phyloP scores from a whole-genome alignment of 2,329 filamentous ascomycete genomes.

The Aspergillus fumigatiaffinis region DNA sequence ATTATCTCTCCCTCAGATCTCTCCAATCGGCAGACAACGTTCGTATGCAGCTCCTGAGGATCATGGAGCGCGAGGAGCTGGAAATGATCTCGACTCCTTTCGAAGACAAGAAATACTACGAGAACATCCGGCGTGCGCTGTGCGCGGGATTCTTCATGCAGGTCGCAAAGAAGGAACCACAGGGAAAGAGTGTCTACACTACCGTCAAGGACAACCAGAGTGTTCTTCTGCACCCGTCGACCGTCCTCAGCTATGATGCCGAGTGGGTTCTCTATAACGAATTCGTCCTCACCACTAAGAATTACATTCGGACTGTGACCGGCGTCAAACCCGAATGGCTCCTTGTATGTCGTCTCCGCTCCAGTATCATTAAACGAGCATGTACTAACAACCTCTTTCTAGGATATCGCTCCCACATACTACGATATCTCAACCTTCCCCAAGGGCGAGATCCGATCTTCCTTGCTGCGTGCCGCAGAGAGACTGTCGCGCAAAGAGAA shows the following conservation, averaged over 20 bases:
- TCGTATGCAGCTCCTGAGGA: slow-evolving; percentile 82
- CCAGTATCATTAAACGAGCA: background rate
- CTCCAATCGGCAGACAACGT: slow-evolving; percentile 93
- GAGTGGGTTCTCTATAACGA: slow-evolving; percentile 99
- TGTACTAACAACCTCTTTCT: slow-evolving; percentile 28
- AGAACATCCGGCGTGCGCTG: slow-evolving; percentile 88
- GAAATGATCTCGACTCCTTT: slow-evolving; percentile 86
- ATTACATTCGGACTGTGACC: slow-evolving; percentile 94
- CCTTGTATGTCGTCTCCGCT: slow-evolving; percentile 57
- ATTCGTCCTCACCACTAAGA: slow-evolving; percentile 96
- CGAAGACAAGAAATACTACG: slow-evolving; percentile 95
- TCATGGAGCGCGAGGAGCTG: slow-evolving; percentile 90
- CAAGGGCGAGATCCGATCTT: slow-evolving; percentile 79
- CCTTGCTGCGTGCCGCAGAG: slow-evolving; percentile 52
- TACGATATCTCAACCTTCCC: slow-evolving; percentile 80
- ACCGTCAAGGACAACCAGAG: slow-evolving; percentile 96
- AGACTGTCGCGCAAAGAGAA: slow-evolving; percentile 54
- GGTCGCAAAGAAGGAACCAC: slow-evolving; percentile 86
- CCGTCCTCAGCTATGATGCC: slow-evolving; percentile 78
- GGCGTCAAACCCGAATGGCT: slow-evolving; percentile 92
- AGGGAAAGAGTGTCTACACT: slow-evolving; percentile 77
- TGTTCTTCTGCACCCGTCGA: slow-evolving; percentile 89
- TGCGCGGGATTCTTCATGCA: slow-evolving; percentile 99
- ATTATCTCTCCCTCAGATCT: slow-evolving; percentile 86
- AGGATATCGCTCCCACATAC: slow-evolving; percentile 92